Evolutionary conservation across 176 grass and related monocot genomes (phyloP).

Genomic region (Carex pumila): DNA sequence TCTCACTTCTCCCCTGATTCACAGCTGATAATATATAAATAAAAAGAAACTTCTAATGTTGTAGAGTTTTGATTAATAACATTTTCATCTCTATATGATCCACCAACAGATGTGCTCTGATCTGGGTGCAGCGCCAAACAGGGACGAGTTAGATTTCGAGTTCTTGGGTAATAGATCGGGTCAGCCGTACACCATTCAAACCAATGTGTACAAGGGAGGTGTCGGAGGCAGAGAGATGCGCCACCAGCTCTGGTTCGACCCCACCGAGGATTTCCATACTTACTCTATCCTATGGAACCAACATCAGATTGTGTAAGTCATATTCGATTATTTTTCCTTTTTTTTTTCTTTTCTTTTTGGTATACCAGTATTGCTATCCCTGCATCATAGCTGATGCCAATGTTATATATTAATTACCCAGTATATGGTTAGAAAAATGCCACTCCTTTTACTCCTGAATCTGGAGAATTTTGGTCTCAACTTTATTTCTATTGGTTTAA

Average conservation of each 20-base stretch:
- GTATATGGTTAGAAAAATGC: neutral
- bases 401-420: neutral
- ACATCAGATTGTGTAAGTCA: constrained; percentile 76
- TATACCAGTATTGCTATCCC: neutral
- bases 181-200: constrained; percentile 93
- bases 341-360: neutral
- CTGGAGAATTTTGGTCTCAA: neutral
- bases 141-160: constrained; percentile 95
- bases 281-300: constrained; percentile 96
- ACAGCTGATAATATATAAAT: neutral
- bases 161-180: constrained; percentile 95
- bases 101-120: constrained; percentile 85
- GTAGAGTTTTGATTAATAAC: neutral
- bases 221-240: constrained; percentile 89
- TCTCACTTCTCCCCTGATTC: neutral
- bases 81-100: neutral
- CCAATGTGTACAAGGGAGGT: constrained; percentile 85
- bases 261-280: constrained; percentile 83
- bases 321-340: neutral
- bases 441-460: neutral
- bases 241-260: constrained; percentile 95
- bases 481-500: neutral
- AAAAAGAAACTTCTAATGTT: neutral
- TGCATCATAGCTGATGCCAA: neutral
- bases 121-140: constrained; percentile 54